Conservation (phyloP, 2,329 filamentous ascomycete species). For the Penicillium sp. region DNA sequence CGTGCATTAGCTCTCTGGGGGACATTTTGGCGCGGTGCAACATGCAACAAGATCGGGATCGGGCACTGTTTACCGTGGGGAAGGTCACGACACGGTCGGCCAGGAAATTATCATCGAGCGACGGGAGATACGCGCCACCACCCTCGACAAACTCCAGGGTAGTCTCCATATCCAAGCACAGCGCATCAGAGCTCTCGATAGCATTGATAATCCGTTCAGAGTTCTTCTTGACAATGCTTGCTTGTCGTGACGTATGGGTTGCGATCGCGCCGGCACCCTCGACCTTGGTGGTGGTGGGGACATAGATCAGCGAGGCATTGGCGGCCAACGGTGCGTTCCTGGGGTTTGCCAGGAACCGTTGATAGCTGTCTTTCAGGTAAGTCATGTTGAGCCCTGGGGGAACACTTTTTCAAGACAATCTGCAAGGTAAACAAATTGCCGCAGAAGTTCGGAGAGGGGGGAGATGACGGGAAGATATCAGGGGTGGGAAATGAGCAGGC, state of each 20-base stretch:
- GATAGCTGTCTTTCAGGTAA: slow-evolving; percentile 59
- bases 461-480: slow-evolving; percentile 20
- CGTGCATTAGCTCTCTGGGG: slow-evolving; percentile 10
- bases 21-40: slow-evolving; percentile 2
- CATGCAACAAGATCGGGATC: slow-evolving; percentile 10
- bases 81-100: slow-evolving; percentile 78
- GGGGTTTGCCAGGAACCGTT: slow-evolving; percentile 71
- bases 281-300: slow-evolving; percentile 81
- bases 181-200: slow-evolving; percentile 70
- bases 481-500: slow-evolving; percentile 12
- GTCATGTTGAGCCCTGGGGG: slow-evolving; percentile 38
- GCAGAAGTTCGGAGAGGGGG: slow-evolving; percentile 18
- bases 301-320: slow-evolving; percentile 78
- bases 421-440: slow-evolving; percentile 17
- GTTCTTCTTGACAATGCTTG: slow-evolving; percentile 79
- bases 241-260: slow-evolving; percentile 75
- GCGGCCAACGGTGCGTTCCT: slow-evolving; percentile 65
- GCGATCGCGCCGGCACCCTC: slow-evolving; percentile 73
- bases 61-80: slow-evolving; percentile 68
- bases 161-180: slow-evolving; percentile 80
- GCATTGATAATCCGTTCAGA: slow-evolving; percentile 74
- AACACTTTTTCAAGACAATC: neutral
- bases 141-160: slow-evolving; percentile 78
- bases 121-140: slow-evolving; percentile 84
- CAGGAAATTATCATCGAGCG: slow-evolving; percentile 92